Conservation (phyloP, 768 basidiomycete genomes). For the Leccinum fibrillosum region DNA sequence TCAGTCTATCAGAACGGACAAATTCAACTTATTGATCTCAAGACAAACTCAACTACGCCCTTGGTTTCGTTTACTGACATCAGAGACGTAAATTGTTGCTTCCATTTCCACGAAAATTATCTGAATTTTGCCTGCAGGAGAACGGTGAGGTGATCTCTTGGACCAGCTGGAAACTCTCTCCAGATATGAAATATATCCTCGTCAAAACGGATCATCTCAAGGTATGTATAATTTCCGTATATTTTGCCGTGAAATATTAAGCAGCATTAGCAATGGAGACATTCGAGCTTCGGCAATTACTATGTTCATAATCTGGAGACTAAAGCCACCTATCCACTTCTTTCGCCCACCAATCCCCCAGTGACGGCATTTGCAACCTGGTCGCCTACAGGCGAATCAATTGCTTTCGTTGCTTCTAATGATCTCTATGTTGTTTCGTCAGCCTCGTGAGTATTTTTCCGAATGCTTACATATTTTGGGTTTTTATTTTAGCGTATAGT, state of each 20-base stretch:
- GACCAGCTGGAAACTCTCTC: conserved; percentile 75
- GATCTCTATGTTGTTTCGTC: conserved; percentile 84
- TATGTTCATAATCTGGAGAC: conserved; percentile 81
- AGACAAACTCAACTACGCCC: conserved; percentile 62
- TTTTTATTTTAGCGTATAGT: conserved; percentile 23
- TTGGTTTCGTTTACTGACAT: conserved; percentile 60
- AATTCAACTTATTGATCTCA: conserved; percentile 80
- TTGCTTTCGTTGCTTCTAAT: conserved; percentile 84
- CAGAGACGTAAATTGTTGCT: conserved; percentile 50
- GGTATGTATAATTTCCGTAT: conserved; percentile 36
- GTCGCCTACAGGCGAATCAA: conserved; percentile 77
- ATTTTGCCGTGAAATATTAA: conserved; percentile 4
- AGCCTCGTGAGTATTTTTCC: conserved; percentile 47
- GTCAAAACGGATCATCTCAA: conserved; percentile 74
- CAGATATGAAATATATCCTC: conserved; percentile 88
- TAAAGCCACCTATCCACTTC: conserved; percentile 66
- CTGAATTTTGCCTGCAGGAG: conserved; percentile 40
- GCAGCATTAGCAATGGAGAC: conserved; percentile 82
- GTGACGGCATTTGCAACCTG: conserved; percentile 78
- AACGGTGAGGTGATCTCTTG: conserved; percentile 49
- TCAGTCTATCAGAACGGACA: conserved; percentile 56
- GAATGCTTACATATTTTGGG: background rate
- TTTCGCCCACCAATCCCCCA: conserved; percentile 66
- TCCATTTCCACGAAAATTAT: background rate
- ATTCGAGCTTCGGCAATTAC: conserved; percentile 88